These are phyloP conservation scores for Allium sativum DNA, from an alignment of 106 monocot species.

Conservation along the genomic window DNA sequence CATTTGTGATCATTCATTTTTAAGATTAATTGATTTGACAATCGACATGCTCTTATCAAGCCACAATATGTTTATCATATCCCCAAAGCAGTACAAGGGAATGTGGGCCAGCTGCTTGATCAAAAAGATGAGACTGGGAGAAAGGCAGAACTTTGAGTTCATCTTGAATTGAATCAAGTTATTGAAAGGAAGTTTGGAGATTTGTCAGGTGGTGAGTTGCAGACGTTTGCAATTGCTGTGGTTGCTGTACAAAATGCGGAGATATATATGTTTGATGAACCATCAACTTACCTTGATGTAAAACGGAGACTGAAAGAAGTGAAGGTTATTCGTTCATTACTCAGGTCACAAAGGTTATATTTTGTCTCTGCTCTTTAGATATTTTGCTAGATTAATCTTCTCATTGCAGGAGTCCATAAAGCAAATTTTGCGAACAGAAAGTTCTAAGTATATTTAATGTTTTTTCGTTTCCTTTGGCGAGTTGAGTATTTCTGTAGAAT, in stretches of 20 bases:
- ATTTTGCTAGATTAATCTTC: no score
- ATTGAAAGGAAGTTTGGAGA: slow-evolving; percentile 92
- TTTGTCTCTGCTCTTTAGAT: no score
- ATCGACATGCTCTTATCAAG: slow-evolving; percentile 85
- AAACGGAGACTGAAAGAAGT: slow-evolving; percentile 97
- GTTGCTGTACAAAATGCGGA: no score
- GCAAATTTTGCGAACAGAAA: background rate
- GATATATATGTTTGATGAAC: no score
- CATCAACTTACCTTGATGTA: no score
- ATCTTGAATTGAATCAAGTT: slow-evolving; percentile 89
- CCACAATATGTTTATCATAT: slow-evolving; percentile 98
- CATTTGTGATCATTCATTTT: no score
- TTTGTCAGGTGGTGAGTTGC: slow-evolving; percentile 96
- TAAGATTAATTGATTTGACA: background rate
- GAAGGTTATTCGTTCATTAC: slow-evolving; percentile 84
- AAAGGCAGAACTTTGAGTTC: slow-evolving; percentile 57
- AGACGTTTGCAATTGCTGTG: no score
- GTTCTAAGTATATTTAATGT: no score
- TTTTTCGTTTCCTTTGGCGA: no score
- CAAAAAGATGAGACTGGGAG: slow-evolving; percentile 83
- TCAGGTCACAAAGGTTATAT: slow-evolving; percentile 89
- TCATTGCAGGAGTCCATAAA: no score
- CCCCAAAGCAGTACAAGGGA: slow-evolving; percentile 96
- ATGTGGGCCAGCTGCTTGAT: slow-evolving; percentile 87
- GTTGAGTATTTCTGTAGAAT: no score